Evolutionary conservation across 169 alveolate genomes (phyloP).

Genomic region (Plasmodium gonderi): DNA sequence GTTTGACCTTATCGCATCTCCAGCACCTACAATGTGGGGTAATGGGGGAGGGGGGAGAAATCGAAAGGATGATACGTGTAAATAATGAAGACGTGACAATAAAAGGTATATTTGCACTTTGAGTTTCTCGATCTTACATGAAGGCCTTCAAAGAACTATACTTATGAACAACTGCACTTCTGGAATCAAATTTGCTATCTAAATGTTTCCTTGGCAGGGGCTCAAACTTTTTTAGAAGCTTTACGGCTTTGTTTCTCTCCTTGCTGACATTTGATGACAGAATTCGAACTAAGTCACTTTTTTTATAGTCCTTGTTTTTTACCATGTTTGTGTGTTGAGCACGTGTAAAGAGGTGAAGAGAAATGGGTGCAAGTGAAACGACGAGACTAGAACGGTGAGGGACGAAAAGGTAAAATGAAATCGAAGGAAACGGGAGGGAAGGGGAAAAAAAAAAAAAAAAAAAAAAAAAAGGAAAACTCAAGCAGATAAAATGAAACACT

Average conservation of each 20-base stretch:
- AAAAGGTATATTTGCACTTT: not conserved
- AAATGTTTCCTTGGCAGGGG: slow-evolving; percentile 85
- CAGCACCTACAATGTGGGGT: slow-evolving; percentile 85
- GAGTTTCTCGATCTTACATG: slow-evolving; percentile 51
- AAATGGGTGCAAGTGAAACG: not conserved
- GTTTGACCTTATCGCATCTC: slow-evolving; percentile 86
- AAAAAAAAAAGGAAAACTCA: too few relatives aligned
- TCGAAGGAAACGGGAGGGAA: too few relatives aligned
- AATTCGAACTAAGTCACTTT: slow-evolving; percentile 80
- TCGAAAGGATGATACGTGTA: too few relatives aligned
- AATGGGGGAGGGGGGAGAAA: slow-evolving; percentile 17
- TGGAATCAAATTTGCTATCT: slow-evolving; percentile 80
- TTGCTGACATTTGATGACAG: slow-evolving; percentile 77
- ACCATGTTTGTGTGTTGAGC: slow-evolving; percentile 71
- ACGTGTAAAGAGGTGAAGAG: not conserved
- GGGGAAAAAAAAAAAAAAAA: too few relatives aligned
- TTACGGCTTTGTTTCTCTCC: slow-evolving; percentile 84
- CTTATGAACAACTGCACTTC: slow-evolving; percentile 79
- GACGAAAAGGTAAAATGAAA: too few relatives aligned
- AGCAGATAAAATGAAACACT: not conserved
- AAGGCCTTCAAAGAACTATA: slow-evolving; percentile 80
- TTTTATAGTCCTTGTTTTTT: slow-evolving; percentile 79
- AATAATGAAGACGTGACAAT: not conserved
- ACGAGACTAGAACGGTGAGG: too few relatives aligned
- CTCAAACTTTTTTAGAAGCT: slow-evolving; percentile 82